phyloP scores from a whole-genome alignment of 768 basidiomycete species.

The Clathrus columnatus region DNA sequence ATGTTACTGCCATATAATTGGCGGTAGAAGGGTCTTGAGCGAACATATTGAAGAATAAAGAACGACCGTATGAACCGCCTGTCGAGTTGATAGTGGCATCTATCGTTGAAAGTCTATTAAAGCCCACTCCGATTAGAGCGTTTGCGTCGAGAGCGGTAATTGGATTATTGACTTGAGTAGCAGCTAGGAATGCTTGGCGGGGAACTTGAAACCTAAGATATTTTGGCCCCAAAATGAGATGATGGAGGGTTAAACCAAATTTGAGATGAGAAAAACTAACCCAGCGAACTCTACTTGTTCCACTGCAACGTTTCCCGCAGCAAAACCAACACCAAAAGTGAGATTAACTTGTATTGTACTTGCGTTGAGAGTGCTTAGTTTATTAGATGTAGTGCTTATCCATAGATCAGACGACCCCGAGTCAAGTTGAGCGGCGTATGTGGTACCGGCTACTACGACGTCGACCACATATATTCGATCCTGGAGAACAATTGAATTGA shows the following conservation, averaged over 20 bases:
- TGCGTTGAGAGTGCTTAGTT: not conserved
- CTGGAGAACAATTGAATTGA: constrained; percentile 46
- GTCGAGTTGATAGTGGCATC: constrained; percentile 53
- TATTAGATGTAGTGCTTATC: constrained; percentile 28
- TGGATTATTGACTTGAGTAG: constrained; percentile 56
- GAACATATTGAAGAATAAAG: constrained; percentile 71
- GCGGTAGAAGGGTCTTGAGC: constrained; percentile 56
- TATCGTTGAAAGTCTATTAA: constrained; percentile 65
- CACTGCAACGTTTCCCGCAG: constrained; percentile 53
- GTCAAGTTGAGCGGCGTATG: constrained; percentile 68
- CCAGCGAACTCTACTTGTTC: constrained; percentile 61
- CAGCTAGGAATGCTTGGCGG: constrained; percentile 67
- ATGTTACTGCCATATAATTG: constrained; percentile 72
- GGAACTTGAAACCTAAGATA: constrained; percentile 46
- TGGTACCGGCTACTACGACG: constrained; percentile 28
- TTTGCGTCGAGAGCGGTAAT: constrained; percentile 60
- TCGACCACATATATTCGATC: constrained; percentile 77
- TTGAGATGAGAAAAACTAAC: no score
- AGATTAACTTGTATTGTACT: constrained; percentile 39
- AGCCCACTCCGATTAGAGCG: constrained; percentile 72
- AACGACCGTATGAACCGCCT: constrained; percentile 49
- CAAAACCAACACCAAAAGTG: constrained; percentile 71
- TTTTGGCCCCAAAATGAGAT: constrained; percentile 3
- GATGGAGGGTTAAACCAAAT: constrained; percentile 7
- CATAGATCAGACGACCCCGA: constrained; percentile 83